A percentile compares a stretch with the other conserved stretches of the same genome.
These are phyloP conservation scores for Pezicula rhizophila DNA, from an alignment of 2,329 filamentous ascomycete genomes.

Conservation along the genomic window DNA sequence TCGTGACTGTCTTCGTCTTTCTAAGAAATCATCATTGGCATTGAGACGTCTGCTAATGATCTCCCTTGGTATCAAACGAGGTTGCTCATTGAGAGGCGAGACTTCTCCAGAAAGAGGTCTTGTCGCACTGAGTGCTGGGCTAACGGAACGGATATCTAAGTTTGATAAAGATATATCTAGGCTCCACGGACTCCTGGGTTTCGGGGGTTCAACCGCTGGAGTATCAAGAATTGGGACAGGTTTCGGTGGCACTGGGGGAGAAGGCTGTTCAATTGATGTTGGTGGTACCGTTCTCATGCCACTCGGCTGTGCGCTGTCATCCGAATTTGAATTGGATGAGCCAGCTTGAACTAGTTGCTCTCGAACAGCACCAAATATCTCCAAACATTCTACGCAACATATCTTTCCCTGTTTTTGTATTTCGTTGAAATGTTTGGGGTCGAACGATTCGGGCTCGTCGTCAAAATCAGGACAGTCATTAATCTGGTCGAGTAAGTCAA, in stretches of 20 bases:
- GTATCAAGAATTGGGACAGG: background rate
- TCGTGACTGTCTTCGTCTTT: slow-evolving; percentile 18
- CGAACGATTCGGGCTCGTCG: slow-evolving; percentile 21
- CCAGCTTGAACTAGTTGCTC: slow-evolving; percentile 9
- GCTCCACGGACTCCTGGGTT: slow-evolving; percentile 16
- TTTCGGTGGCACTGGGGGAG: slow-evolving; percentile 9
- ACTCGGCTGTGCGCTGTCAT: slow-evolving; percentile 9
- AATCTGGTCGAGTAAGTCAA: slow-evolving; percentile 22
- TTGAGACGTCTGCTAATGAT: slow-evolving; percentile 15
- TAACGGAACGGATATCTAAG: slow-evolving; percentile 4
- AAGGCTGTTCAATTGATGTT: slow-evolving; percentile 4
- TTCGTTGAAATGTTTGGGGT: slow-evolving; percentile 13
- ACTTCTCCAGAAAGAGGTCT: slow-evolving; percentile 11
- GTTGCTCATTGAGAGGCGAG: slow-evolving; percentile 10
- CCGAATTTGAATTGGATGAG: slow-evolving; percentile 1
- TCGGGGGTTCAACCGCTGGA: slow-evolving; percentile 8
- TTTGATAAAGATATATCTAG: slow-evolving; percentile 12
- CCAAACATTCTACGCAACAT: slow-evolving; percentile 18
- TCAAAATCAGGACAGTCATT: slow-evolving; percentile 22
- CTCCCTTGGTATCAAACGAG: slow-evolving; percentile 19
- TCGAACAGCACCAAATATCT: slow-evolving; percentile 18
- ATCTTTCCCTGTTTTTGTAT: slow-evolving; percentile 18
- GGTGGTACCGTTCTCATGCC: slow-evolving; percentile 8
- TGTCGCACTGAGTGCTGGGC: slow-evolving; percentile 3
- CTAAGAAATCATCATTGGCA: slow-evolving; percentile 24